Conservation (phyloP, 345 rosid genomes). For the Pistacia vera region DNA sequence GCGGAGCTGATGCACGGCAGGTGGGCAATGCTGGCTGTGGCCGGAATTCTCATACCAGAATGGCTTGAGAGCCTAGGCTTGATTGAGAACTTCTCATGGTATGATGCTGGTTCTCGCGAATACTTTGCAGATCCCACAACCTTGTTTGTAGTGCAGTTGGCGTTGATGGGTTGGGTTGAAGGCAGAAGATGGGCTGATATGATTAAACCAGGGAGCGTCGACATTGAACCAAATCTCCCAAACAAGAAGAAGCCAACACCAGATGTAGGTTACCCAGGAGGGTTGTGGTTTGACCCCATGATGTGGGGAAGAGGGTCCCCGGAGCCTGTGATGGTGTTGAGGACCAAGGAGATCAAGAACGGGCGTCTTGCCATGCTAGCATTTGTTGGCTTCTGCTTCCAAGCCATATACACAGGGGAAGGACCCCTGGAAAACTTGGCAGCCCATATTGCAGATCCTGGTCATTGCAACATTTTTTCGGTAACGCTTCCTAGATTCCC, state of each 20-base stretch:
- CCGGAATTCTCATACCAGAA: constrained; percentile 86
- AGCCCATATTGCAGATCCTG: constrained; percentile 96
- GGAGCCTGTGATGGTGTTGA: constrained; percentile 87
- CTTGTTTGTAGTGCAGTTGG: constrained; percentile 68
- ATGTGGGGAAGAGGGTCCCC: constrained; percentile 98
- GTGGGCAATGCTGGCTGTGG: constrained; percentile 98
- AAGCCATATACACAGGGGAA: constrained; percentile 74
- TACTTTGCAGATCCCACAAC: constrained; percentile 83
- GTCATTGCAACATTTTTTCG: constrained; percentile 89
- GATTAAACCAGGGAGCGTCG: constrained; percentile 78
- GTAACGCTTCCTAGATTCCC: constrained; percentile 32
- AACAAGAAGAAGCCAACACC: constrained; percentile 69
- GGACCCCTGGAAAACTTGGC: constrained; percentile 74
- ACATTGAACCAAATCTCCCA: constrained; percentile 66
- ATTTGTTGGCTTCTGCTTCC: constrained; percentile 84
- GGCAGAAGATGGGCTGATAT: constrained; percentile 97
- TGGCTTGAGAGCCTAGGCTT: constrained; percentile 72
- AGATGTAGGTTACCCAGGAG: constrained; percentile 92
- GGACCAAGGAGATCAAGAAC: constrained; percentile 93
- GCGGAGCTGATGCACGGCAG: constrained; percentile 86
- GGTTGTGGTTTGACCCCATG: constrained; percentile 85
- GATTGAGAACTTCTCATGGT: constrained; percentile 82
- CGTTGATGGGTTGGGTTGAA: constrained; percentile 87
- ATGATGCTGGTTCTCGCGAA: constrained; percentile 71
- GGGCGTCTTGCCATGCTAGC: constrained; percentile 96